phyloP scores from a whole-genome alignment of 1,284 basidiomycete species.

The Leccinum cinnamomeum region DNA sequence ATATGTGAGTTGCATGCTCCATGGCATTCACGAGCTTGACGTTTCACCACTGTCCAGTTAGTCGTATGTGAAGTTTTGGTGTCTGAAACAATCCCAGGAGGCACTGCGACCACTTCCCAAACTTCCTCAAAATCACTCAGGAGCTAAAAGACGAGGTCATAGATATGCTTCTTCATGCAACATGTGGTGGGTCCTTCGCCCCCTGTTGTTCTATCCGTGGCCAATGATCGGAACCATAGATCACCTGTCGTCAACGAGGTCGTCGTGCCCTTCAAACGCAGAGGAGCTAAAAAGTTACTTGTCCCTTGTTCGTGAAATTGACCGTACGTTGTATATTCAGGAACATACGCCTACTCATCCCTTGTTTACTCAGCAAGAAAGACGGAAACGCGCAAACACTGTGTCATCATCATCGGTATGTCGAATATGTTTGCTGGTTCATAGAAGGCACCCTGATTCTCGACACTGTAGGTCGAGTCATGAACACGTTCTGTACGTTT shows the following conservation, averaged over 20 bases:
- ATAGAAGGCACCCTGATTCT: not conserved
- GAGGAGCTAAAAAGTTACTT: constrained; percentile 24
- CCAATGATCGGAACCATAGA: constrained; percentile 16
- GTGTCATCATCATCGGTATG: constrained; percentile 42
- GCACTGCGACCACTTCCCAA: constrained; percentile 54
- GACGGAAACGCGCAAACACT: constrained; percentile 11
- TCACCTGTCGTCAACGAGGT: constrained; percentile 31
- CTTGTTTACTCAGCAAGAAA: constrained; percentile 10
- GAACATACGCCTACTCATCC: not conserved
- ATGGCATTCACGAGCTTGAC: constrained; percentile 10
- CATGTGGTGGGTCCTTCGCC: constrained; percentile 41
- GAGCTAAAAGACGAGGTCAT: constrained; percentile 45
- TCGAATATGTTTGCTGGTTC: not conserved
- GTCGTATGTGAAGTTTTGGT: too few species aligned
- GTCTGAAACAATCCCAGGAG: fast-evolving
- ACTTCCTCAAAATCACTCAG: constrained; percentile 36
- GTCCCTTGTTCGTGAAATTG: constrained; percentile 22
- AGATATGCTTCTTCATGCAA: constrained; percentile 48
- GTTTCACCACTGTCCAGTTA: not conserved
- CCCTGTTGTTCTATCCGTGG: not conserved
- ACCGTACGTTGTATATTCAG: constrained; percentile 18
- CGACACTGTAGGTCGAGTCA: constrained; percentile 40
- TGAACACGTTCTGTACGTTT: constrained; percentile 45
- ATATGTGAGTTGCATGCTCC: not conserved
- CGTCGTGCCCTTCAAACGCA: constrained; percentile 24